Conservation (phyloP, 148 eudicot genomes). For the Linanthus parryae region DNA sequence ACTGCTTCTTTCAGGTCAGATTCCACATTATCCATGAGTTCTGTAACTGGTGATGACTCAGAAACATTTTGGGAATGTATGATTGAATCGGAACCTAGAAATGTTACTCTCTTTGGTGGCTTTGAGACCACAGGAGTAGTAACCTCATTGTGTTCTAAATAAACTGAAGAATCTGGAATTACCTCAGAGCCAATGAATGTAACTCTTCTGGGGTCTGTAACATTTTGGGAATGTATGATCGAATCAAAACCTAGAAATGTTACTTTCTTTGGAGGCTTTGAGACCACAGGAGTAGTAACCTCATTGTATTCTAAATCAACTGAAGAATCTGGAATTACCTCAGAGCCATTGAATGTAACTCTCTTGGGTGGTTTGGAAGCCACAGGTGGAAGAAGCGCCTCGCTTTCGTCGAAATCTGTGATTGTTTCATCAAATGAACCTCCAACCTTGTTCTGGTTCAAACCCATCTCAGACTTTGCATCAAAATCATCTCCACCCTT, state of each 20-base stretch:
- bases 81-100: conserved; percentile 27
- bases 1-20: too few species aligned
- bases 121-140: conserved; percentile 18
- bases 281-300: too few species aligned
- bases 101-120: conserved; percentile 17
- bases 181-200: conserved; percentile 31
- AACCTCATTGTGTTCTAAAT: conserved; percentile 15
- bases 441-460: conserved; percentile 11
- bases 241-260: too few species aligned
- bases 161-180: too few species aligned
- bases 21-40: conserved; percentile 23
- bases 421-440: conserved; percentile 1
- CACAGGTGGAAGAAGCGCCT: conserved; percentile 18
- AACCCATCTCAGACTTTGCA: conserved; percentile 9
- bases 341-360: conserved; percentile 26
- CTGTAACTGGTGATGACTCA: conserved; percentile 18
- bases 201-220: conserved; percentile 17
- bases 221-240: too few species aligned
- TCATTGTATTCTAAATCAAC: too few species aligned
- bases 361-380: conserved; percentile 19
- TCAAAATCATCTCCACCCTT: conserved; percentile 14
- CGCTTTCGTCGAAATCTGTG: conserved; percentile 12
- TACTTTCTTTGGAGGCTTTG: too few species aligned
- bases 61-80: conserved; percentile 10
- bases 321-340: conserved; percentile 25